A percentile compares a stretch with the other conserved stretches of the same genome.
phyloP scores from a whole-genome alignment of 495 filamentous ascomycete species.

The Cladorrhinum samala region DNA sequence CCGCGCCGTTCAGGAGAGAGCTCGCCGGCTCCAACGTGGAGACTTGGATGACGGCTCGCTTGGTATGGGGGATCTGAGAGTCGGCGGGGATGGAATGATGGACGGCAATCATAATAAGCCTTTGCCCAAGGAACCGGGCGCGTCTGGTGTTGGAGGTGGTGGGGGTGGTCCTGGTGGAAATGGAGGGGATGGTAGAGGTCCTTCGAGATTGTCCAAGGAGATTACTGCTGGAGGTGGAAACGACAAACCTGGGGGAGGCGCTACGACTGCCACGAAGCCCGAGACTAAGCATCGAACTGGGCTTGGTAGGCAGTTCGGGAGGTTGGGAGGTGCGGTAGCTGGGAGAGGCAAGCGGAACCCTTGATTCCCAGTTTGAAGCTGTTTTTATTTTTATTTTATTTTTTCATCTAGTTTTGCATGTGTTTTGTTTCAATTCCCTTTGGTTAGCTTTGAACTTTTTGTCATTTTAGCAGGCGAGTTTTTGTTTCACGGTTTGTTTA shows the following conservation, averaged over 20 bases:
- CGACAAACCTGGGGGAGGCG: slow-evolving; percentile 9
- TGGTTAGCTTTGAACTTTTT: neutral
- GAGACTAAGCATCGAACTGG: slow-evolving; percentile 54
- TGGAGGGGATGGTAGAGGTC: slow-evolving; percentile 9
- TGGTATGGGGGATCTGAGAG: slow-evolving; percentile 33
- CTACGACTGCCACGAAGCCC: slow-evolving; percentile 27
- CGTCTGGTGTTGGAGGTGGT: slow-evolving; percentile 32
- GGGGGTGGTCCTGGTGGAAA: slow-evolving; percentile 30
- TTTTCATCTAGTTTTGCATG: too few relatives aligned
- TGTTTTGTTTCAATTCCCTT: too few relatives aligned
- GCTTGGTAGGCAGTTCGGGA: slow-evolving; percentile 61
- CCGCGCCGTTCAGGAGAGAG: slow-evolving; percentile 76
- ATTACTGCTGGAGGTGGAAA: neutral
- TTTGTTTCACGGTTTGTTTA: too few relatives aligned
- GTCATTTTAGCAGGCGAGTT: too few relatives aligned
- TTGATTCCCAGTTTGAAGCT: too few relatives aligned
- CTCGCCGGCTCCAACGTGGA: slow-evolving; percentile 43
- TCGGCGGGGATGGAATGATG: slow-evolving; percentile 36
- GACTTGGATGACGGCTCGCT: slow-evolving; percentile 37
- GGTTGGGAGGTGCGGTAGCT: slow-evolving; percentile 60
- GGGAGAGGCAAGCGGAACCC: slow-evolving; percentile 44
- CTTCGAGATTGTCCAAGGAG: neutral
- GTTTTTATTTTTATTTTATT: too few relatives aligned
- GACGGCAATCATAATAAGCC: slow-evolving; percentile 30
- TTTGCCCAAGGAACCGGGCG: slow-evolving; percentile 12